Conservation (phyloP, 352 stramenopile species). For the Globisporangium lucens region DNA sequence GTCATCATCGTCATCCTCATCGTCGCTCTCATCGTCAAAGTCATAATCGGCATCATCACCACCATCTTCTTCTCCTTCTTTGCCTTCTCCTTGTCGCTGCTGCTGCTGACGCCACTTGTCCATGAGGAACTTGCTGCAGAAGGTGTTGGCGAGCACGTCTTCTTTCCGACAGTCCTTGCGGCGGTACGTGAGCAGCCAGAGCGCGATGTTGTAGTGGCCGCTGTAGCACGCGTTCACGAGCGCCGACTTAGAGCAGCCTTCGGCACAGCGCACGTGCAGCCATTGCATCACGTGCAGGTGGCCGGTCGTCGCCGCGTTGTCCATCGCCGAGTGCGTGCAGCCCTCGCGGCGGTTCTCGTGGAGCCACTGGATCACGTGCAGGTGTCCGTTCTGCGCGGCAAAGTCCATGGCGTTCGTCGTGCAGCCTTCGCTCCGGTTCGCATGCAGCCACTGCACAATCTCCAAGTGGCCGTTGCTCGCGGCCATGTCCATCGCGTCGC, state of each 20-base stretch:
- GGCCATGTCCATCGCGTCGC: slow-evolving; percentile 36
- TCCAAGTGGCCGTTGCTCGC: slow-evolving; percentile 26
- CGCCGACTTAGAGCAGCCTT: slow-evolving; percentile 71
- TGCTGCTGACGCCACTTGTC: slow-evolving; percentile 13
- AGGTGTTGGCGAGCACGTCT: slow-evolving; percentile 11
- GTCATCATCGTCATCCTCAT: not conserved
- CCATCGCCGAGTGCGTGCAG: slow-evolving; percentile 38
- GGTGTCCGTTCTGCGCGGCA: slow-evolving; percentile 27
- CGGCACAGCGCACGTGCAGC: slow-evolving; percentile 45
- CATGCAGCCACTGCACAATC: slow-evolving; percentile 34
- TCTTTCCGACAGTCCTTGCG: slow-evolving; percentile 14
- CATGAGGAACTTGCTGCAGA: slow-evolving; percentile 7
- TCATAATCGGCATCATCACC: not conserved
- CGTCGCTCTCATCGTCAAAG: not conserved
- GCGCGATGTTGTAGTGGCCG: slow-evolving; percentile 47
- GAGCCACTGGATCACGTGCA: slow-evolving; percentile 32
- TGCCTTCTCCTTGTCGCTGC: not conserved
- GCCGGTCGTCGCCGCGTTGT: slow-evolving; percentile 35
- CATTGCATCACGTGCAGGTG: slow-evolving; percentile 40
- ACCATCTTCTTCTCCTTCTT: too few relatives aligned
- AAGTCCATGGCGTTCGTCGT: slow-evolving; percentile 28
- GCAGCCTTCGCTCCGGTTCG: slow-evolving; percentile 27
- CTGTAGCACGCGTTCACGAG: slow-evolving; percentile 58
- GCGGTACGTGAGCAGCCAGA: slow-evolving; percentile 39
- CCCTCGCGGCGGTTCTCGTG: slow-evolving; percentile 32